phyloP scores from a whole-genome alignment of 1,139 yeast genomes.

The Blastobotrys arbuscula region DNA sequence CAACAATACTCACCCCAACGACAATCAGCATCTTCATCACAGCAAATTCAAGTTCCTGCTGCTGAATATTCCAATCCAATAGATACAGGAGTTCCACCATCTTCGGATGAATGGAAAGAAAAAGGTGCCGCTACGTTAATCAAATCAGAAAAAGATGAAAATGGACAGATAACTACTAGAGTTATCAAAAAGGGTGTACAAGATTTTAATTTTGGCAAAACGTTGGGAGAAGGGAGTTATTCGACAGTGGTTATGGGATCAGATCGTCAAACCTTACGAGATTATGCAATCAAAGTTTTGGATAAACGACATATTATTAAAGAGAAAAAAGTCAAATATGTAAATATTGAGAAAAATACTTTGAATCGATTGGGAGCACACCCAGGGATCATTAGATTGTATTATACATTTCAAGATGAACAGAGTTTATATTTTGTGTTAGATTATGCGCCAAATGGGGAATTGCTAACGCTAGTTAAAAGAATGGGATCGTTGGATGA shows the following conservation, averaged over 20 bases:
- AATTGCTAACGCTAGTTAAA: conserved; percentile 71
- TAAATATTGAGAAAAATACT: conserved; percentile 91
- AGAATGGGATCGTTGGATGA: conserved; percentile 75
- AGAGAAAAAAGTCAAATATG: conserved; percentile 93
- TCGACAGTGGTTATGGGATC: conserved; percentile 88
- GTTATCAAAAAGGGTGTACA: conserved; percentile 53
- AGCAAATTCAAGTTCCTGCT: neutral
- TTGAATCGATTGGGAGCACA: conserved; percentile 77
- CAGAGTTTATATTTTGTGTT: conserved; percentile 83
- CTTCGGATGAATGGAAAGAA: conserved; percentile 33
- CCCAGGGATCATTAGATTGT: conserved; percentile 82
- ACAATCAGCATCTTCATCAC: neutral
- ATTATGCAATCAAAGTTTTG: conserved; percentile 85
- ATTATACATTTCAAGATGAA: conserved; percentile 92
- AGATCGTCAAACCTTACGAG: conserved; percentile 63
- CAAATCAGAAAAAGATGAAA: conserved; percentile 40
- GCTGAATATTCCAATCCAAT: neutral
- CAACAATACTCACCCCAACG: neutral
- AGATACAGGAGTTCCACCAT: conserved; percentile 9
- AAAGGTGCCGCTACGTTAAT: conserved; percentile 51
- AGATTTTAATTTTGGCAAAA: conserved; percentile 82
- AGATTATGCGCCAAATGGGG: conserved; percentile 92
- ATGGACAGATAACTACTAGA: conserved; percentile 44
- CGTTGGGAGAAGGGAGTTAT: conserved; percentile 93
- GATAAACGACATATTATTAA: conserved; percentile 92